Evolutionary conservation across 805 yeast species (phyloP), one percentile per base, ranked within the genome.

Genomic region (Aciculoconidium aculeatum): DNA sequence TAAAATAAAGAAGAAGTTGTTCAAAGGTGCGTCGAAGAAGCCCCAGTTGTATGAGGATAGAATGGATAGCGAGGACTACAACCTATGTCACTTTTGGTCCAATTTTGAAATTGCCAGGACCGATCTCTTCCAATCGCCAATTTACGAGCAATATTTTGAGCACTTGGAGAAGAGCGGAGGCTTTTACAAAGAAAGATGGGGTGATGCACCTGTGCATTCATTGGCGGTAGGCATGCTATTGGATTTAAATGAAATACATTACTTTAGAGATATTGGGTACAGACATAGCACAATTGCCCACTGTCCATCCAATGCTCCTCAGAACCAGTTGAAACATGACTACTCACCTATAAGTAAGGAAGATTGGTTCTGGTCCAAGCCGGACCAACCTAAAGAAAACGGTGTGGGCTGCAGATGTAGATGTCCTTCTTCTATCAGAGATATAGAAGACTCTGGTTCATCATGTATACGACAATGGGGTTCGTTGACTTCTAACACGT

Each of bases 221-320:
- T 55, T 92, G 13, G 97, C 94, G 0, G 73, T 82, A 4, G 90
- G 86, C 0, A 66, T 92, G 70, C 65, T 82, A 44, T 59, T 88
- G 23, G 67, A 80, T 35, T 53, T 77, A 3, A 61, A 71, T 2
- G 84, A 88, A 34, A 61, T 90, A 7, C 96, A 90, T 56, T 90
- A 87, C 56, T 90, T 90, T 58, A 63, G 96, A 39, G 96, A 90
- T 48, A 79, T 90, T 40, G 97, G 97, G 0, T 90, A 88, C 55
- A 67, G 74, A 33, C 96, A 90, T 51, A 72, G 90, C 1, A 72
- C 80, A 0, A 61, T 87, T 30, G 79, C 72, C 22, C 96, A 88
- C 55, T 88, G 96, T 62, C 96, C 96, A 0, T 37, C 37, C n/a
- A 63, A 64, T 28, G 43, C 82, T 1, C 72, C 71, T 3, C 42